Conservation (phyloP, 257 asterid species). For the Eustoma russellianum region DNA sequence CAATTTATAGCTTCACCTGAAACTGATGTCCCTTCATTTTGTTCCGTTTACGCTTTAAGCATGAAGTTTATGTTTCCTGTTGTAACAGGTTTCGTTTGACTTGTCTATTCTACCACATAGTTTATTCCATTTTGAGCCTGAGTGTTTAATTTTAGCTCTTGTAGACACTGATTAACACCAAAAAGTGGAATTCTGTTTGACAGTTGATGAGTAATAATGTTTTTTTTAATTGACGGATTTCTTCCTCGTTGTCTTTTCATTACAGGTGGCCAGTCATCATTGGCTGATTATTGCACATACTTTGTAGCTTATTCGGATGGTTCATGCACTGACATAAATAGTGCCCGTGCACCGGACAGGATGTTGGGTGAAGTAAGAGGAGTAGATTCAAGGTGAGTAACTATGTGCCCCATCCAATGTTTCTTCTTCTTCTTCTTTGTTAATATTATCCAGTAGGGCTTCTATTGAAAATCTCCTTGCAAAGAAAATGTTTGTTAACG, state of each 20-base stretch:
- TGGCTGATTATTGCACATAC: conserved; percentile 98
- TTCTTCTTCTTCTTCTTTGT: neutral
- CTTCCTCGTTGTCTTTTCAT: conserved; percentile 1
- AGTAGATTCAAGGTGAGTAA: conserved; percentile 62
- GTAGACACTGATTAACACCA: too few species aligned
- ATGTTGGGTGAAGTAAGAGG: conserved; percentile 99
- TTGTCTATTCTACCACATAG: too few species aligned
- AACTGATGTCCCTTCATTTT: too few species aligned
- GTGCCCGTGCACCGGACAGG: conserved; percentile 95
- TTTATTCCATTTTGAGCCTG: neutral
- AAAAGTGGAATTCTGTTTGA: neutral
- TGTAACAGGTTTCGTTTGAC: too few species aligned
- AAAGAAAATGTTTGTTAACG: neutral
- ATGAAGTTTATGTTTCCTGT: too few species aligned
- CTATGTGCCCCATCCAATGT: neutral
- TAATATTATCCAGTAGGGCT: neutral
- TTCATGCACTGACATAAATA: conserved; percentile 88
- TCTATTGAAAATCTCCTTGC: neutral
- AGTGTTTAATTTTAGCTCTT: neutral
- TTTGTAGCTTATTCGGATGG: conserved; percentile 98
- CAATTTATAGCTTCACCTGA: too few species aligned
- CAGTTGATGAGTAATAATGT: neutral
- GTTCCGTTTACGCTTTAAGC: too few species aligned
- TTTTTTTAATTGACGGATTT: too few species aligned
- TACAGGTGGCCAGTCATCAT: conserved; percentile 97